Base-by-base conservation (phyloP, 2,329 filamentous ascomycete genomes). In the Sclerotinia minor region DNA sequence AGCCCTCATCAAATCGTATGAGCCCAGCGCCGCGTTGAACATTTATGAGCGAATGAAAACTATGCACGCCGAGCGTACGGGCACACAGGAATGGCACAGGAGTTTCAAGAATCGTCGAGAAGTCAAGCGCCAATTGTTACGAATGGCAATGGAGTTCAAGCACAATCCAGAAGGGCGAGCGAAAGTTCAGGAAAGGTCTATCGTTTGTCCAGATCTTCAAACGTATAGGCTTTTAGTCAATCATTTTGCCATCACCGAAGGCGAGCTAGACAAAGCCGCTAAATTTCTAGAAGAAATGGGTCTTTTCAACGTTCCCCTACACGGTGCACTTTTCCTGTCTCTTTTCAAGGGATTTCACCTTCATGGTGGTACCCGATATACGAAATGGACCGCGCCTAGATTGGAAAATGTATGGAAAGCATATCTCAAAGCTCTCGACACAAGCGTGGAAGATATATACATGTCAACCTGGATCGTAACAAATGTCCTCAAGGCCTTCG, bases 31-130 rank as follows among this genome's bases (percentile, higher is more conserved):
- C 0, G 95, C 94, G 3, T 88, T 94, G 73, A 84, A 90, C 69
- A 87, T 97, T 15, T 97, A 97, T 74, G 81, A 87, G 68, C 88
- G 89, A 69, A 98, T 99, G 94, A 94, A 93, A 77, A 45, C 74
- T 79, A 59, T 73, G 35, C 72, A 77, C 64, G 35, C 68, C 9
- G 67, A 71, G 26, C 67, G 65, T 17, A 41, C 73, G 68, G 70
- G 66, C 17, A 64, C 67, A 32, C 72, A 65, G 68, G 71, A 79
- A 15, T 77, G 76, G 53, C 78, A 78, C 29, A 73, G 72, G 69
- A 73, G 79, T 63, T 83, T 76, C 70, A 72, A 73, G 72, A 64
- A 73, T 65, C 67, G 76, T 52, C 70, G 72, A 47, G 65, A 64
- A 67, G 80, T 89, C 67, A 85, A 83, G 5, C 81, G 82, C 69